These are phyloP conservation scores for Coemansia sp. DNA, from an alignment of 192 early-diverging fungal genomes.

Conservation along the genomic window DNA sequence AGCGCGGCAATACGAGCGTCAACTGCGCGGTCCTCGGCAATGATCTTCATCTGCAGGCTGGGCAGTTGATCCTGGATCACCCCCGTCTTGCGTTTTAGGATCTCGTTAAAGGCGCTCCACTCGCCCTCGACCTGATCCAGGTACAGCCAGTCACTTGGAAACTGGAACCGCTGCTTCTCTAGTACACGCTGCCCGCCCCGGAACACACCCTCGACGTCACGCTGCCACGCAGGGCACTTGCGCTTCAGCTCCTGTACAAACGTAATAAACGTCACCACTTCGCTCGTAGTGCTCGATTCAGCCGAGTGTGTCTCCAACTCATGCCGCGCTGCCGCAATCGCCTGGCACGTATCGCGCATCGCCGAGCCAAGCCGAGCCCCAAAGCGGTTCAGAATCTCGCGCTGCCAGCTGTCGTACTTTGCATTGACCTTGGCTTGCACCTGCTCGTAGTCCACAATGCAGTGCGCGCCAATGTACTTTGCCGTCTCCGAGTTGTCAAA, in stretches of 20 bases:
- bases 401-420: constrained; percentile 98
- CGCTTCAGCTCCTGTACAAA: constrained; percentile 93
- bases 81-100: constrained; percentile 83
- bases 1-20: constrained; percentile 81
- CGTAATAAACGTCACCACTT: constrained; percentile 91
- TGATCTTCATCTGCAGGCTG: constrained; percentile 89
- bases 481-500: constrained; percentile 96
- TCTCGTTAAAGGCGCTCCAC: constrained; percentile 96
- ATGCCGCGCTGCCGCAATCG: constrained; percentile 70
- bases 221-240: constrained; percentile 72
- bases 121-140: constrained; percentile 95
- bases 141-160: constrained; percentile 94
- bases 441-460: constrained; percentile 94
- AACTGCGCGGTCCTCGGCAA: constrained; percentile 86
- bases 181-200: constrained; percentile 87
- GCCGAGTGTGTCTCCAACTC: constrained; percentile 87
- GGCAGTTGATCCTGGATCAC: constrained; percentile 94
- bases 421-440: constrained; percentile 98
- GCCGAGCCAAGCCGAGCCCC: constrained; percentile 72
- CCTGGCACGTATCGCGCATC: constrained; percentile 78
- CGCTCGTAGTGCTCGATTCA: constrained; percentile 80
- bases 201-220: constrained; percentile 81
- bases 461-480: constrained; percentile 77
- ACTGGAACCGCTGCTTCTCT: constrained; percentile 90
- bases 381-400: constrained; percentile 90